phyloP scores from a whole-genome alignment of 805 yeast species.

The Starmerella riodocensis region DNA sequence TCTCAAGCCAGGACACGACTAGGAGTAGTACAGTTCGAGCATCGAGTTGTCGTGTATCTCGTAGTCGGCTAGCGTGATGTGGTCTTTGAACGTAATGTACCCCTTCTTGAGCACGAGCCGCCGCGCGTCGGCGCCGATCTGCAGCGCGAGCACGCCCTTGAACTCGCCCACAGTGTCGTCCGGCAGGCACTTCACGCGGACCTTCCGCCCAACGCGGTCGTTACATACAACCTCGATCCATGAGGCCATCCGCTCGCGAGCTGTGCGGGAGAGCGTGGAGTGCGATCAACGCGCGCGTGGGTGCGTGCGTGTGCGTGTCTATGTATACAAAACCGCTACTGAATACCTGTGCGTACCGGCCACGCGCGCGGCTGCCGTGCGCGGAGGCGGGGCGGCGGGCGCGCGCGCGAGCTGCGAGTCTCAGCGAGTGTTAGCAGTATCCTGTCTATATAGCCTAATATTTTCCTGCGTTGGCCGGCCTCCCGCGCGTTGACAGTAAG shows the following conservation, averaged over 20 bases:
- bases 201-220: conserved; percentile 75
- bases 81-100: conserved; percentile 71
- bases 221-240: conserved; percentile 54
- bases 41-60: conserved; percentile 84
- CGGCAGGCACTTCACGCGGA: conserved; percentile 69
- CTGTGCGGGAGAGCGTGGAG: no score
- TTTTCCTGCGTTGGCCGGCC: no score
- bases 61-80: conserved; percentile 83
- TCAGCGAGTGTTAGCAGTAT: not conserved
- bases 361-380: no score
- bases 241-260: not conserved
- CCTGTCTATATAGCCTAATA: not conserved
- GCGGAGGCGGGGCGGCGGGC: not conserved
- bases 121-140: conserved; percentile 61
- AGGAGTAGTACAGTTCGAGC: conserved; percentile 47
- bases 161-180: conserved; percentile 83
- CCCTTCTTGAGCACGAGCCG: conserved; percentile 69
- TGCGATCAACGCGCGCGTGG: no score
- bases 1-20: not conserved
- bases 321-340: no score
- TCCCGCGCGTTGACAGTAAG: no score
- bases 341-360: no score
- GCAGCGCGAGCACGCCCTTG: conserved; percentile 69
- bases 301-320: no score
- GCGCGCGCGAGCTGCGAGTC: not conserved